These are phyloP conservation scores for Pleurotus cornucopiae DNA, from an alignment of 768 basidiomycete species.

Conservation along the genomic window DNA sequence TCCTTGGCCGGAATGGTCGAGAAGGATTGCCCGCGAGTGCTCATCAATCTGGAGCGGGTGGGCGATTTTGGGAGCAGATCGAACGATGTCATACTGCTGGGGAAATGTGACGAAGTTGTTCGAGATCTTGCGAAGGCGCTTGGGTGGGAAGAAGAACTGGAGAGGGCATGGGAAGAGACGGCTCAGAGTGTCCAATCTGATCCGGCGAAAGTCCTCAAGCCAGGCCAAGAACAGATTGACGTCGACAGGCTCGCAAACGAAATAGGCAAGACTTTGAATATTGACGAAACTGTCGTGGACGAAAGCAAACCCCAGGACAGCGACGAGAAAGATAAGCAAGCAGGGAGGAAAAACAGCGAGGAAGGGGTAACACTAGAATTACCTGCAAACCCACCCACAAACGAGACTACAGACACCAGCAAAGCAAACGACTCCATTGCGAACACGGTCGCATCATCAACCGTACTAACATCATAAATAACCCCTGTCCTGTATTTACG, in stretches of 20 bases:
- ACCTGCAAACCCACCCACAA: no score
- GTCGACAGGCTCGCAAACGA: conserved; percentile 9
- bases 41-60: conserved; percentile 84
- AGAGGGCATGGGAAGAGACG: conserved; percentile 52
- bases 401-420: no score
- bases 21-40: conserved; percentile 65
- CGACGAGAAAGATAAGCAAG: no score
- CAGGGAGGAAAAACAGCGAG: no score
- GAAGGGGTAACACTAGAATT: no score
- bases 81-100: conserved; percentile 62
- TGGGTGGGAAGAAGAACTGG: conserved; percentile 70
- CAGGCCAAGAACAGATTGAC: conserved; percentile 7
- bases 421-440: no score
- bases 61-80: conserved; percentile 54
- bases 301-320: background rate
- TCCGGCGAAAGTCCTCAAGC: conserved; percentile 8
- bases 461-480: no score
- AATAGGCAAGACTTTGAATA: background rate
- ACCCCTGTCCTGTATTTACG: no score
- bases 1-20: conserved; percentile 59
- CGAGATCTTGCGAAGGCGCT: conserved; percentile 58
- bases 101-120: conserved; percentile 69
- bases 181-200: conserved; percentile 19
- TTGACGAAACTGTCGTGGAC: background rate
- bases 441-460: no score